Base-by-base conservation (phyloP, 164 flowering plant species). In the Aristolochia fimbriata region DNA sequence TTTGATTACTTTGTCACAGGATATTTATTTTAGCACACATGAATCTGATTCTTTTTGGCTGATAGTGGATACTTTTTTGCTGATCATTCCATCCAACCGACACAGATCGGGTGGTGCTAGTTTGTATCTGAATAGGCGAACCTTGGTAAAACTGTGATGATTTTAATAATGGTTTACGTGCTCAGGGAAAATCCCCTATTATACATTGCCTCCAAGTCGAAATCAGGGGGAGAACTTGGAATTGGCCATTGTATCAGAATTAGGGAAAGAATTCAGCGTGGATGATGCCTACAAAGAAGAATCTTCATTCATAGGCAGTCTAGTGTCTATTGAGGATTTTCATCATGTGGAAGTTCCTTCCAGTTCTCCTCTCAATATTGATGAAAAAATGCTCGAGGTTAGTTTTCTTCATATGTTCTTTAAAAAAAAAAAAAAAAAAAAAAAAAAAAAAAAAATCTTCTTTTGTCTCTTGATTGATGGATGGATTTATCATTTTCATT, bases 111-210 rank as follows among this genome's bases (percentile, higher is more conserved):
- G n/a, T n/a, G n/a, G n/a, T n/a, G n/a, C n/a, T n/a, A n/a, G n/a
- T 27, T 27, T 27, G 5, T 27, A 27, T 27, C 6, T 24, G 13
- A 52, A 11, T 45, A 23, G 3, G 9, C 6, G 15, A n/a, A n/a
- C 15, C 45, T 1, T 19, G 37, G 45, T 13, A 31, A 59, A 20
- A 62, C n/a, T 27, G 27, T n/a, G n/a, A n/a, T n/a, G n/a, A n/a
- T 14, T 55, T 19, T 37, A 30, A 23, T 25, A 16, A 15, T 43
- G 45, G 15, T 19, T 46, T 25, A 5, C 6, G 59, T 64, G 48
- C 77, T 63, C 80, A 93, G 99, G 99, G 58, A 94, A 84, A 82
- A 91, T 94, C 65, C 89, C 88, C 21, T 91, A 82, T 67, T 88
- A 83, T 67, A 91, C 96, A 1, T 78, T 84, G 87, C 96, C 99